A percentile compares a stretch with the other conserved stretches of the same genome.
These are phyloP conservation scores for Syzygium oleosum DNA, from an alignment of 345 rosid species.

Conservation along the genomic window DNA sequence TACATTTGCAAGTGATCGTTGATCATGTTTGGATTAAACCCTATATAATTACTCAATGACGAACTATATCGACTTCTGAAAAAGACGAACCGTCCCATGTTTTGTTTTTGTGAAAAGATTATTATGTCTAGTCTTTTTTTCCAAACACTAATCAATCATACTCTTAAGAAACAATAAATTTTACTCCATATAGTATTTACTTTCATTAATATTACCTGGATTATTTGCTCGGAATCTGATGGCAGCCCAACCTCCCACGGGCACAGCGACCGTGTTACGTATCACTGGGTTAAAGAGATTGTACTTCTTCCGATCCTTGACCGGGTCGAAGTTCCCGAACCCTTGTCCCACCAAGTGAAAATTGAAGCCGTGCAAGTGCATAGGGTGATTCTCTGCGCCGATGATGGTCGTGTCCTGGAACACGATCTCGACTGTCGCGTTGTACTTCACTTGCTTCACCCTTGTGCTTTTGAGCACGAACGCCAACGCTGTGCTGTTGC, in stretches of 20 bases:
- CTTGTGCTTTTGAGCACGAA: constrained; percentile 52
- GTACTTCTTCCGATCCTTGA: constrained; percentile 32
- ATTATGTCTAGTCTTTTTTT: neutral
- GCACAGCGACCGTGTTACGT: constrained; percentile 73
- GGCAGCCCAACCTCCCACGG: constrained; percentile 86
- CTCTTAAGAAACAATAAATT: neutral
- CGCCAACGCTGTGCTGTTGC: constrained; percentile 3
- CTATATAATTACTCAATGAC: neutral
- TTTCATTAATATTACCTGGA: constrained; percentile 40
- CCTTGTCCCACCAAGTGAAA: constrained; percentile 87
- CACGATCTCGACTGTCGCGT: constrained; percentile 64
- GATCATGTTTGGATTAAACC: neutral
- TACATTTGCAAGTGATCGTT: neutral
- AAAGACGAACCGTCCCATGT: neutral
- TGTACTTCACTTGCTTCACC: constrained; percentile 55
- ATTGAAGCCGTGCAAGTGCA: constrained; percentile 77
- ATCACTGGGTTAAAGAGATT: constrained; percentile 56
- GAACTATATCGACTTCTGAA: neutral
- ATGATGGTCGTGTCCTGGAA: constrained; percentile 66
- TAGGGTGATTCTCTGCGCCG: constrained; percentile 67
- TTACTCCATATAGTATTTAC: neutral
- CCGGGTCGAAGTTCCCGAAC: constrained; percentile 65
- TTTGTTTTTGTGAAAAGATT: neutral
- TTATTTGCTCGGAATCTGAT: constrained; percentile 71
- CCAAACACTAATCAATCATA: neutral